Evolutionary conservation across 306 rosid species (phyloP), one percentile per base, ranked within the genome.

Genomic region (Dryas alaskensis): DNA sequence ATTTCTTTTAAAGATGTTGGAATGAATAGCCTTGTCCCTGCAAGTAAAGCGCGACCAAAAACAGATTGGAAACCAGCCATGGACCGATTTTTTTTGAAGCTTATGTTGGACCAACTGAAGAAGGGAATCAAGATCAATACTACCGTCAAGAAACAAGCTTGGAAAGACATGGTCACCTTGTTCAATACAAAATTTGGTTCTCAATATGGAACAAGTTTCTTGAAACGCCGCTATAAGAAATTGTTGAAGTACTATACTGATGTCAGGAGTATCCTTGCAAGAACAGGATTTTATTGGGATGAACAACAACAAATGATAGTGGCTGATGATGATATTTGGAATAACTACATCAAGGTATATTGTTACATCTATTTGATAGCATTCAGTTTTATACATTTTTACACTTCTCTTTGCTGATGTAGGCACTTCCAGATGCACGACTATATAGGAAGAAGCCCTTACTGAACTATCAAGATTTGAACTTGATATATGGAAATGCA

Each of bases 1-100:
- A 16, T 62, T 42, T 53, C 57, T 45, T 47, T 45, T 72, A 73
- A 64, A 84, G 91, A 78, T 73, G 53, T 75, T 69, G 83, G 71
- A 11, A 57, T 61, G 52, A 80, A 73, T 74, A 74, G 25, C 68
- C 80, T 75, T 43, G 66, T 64, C 51, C 48, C 75, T 58, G 57
- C 60, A 57, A 55, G 65, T 45, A 75, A 81, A 80, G 79, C 77
- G 70, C 47, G 19, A 67, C 70, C 76, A 53, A 76, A 65, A 59
- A 65, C 74, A 65, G 80, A 76, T 72, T 82, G 87, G 87, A 82
- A 78, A 5, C 60, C 43, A 37, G 72, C 76, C 73, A 82, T 82
- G 88, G 91, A 84, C 73, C 72, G 46, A 25, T 82, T 72, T 80
- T 81, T 84, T 84, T 73, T 84, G 78, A 87, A 80, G 80, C 88